phyloP scores from a whole-genome alignment of 257 asterid species.

The Orobanche coerulescens region DNA sequence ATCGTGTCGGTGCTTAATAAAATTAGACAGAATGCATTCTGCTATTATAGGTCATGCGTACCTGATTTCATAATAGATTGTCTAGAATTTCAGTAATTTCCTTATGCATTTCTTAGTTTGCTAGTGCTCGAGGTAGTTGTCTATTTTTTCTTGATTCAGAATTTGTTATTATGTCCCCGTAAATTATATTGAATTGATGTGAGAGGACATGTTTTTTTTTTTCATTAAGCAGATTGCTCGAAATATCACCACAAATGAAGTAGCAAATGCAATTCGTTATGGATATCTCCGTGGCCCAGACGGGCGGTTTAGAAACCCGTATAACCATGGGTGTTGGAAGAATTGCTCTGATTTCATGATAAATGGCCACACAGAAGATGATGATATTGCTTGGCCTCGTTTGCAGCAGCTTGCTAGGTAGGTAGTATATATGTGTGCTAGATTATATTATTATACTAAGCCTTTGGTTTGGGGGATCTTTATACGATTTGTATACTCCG shows the following conservation, averaged over 20 bases:
- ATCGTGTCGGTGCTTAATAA: too few relatives aligned
- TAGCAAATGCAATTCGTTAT: conserved; percentile 72
- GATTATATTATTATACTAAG: not conserved
- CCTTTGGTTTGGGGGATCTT: conserved; percentile 22
- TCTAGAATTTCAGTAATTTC: too few relatives aligned
- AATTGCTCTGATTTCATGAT: conserved; percentile 78
- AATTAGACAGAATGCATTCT: too few relatives aligned
- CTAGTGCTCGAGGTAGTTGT: too few relatives aligned
- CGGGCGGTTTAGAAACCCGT: conserved; percentile 84
- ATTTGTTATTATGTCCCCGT: too few relatives aligned
- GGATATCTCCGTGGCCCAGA: conserved; percentile 92
- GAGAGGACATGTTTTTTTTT: too few relatives aligned
- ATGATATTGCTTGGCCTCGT: conserved; percentile 93
- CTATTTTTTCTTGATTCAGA: too few relatives aligned
- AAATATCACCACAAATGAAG: conserved; percentile 86
- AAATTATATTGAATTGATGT: too few relatives aligned
- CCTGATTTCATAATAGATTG: too few relatives aligned
- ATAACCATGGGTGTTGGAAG: conserved; percentile 85
- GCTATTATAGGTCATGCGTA: too few relatives aligned
- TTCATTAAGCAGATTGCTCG: conserved; percentile 57
- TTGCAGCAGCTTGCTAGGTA: conserved; percentile 51
- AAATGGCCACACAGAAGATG: conserved; percentile 69
- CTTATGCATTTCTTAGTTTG: too few relatives aligned
- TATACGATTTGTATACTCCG: too few relatives aligned
- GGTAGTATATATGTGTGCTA: conserved; percentile 25